Evolutionary conservation across 169 alveolate genomes (phyloP).

Genomic region (Perkinsus olseni): DNA sequence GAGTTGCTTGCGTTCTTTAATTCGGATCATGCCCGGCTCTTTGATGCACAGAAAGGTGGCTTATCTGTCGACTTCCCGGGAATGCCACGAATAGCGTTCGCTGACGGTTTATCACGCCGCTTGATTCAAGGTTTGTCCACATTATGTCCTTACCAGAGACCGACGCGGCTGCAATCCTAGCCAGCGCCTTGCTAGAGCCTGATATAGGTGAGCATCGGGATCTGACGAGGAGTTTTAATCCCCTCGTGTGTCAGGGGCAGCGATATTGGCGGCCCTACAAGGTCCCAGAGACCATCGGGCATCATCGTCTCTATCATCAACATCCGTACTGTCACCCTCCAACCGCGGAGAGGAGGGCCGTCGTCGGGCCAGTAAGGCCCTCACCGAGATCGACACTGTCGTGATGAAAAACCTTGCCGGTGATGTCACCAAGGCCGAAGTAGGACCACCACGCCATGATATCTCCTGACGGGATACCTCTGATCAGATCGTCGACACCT

Average conservation of each 20-base stretch:
- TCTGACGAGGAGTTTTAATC: neutral
- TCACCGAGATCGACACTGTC: neutral
- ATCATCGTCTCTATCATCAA: neutral
- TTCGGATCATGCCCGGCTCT: no score
- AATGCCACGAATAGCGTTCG: no score
- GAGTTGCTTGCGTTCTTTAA: neutral
- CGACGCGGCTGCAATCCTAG: neutral
- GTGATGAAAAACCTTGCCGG: neutral
- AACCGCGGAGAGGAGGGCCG: neutral
- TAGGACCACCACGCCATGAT: neutral
- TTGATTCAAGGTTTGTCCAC: neutral
- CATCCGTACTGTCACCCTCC: neutral
- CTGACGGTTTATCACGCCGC: no score
- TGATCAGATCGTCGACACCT: neutral
- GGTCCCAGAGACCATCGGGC: neutral
- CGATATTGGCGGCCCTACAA: neutral
- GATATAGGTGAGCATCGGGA: neutral
- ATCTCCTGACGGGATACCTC: neutral
- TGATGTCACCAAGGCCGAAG: neutral
- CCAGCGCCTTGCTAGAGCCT: neutral
- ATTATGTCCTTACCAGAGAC: neutral
- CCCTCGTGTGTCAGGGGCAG: neutral
- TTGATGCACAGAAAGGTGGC: no score
- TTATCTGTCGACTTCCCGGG: no score
- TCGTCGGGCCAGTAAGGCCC: neutral